Evolutionary conservation across 2,329 filamentous ascomycete species (phyloP).

Genomic region (Clarireedia homoeocarpa): DNA sequence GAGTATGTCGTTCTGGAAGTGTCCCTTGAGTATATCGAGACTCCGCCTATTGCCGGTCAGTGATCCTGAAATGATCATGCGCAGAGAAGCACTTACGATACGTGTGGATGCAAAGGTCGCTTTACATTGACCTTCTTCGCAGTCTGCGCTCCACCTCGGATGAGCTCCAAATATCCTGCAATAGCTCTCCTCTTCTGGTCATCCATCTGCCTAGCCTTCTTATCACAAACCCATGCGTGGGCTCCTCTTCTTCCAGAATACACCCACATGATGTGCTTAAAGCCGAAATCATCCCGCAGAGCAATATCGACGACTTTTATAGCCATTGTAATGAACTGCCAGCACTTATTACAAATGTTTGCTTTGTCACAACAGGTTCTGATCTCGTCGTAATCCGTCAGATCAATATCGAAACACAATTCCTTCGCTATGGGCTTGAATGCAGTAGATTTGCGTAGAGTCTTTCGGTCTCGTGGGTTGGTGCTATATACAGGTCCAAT

Average conservation of each 20-base stretch:
- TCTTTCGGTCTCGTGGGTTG: conserved; percentile 90
- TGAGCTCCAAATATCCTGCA: conserved; percentile 80
- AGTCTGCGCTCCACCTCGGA: conserved; percentile 78
- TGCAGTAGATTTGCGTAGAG: conserved; percentile 66
- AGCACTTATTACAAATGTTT: conserved; percentile 90
- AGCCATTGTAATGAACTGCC: conserved; percentile 96
- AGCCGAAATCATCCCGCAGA: conserved; percentile 89
- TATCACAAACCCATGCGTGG: conserved; percentile 97
- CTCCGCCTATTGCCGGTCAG: conserved; percentile 52
- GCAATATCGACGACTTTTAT: conserved; percentile 88
- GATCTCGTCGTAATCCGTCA: conserved; percentile 97
- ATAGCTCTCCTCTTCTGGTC: conserved; percentile 80
- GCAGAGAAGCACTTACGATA: conserved; percentile 46
- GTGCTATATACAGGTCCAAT: conserved; percentile 95
- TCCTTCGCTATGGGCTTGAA: conserved; percentile 90
- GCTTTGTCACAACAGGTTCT: conserved; percentile 91
- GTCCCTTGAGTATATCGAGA: conserved; percentile 71
- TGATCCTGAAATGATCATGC: neutral
- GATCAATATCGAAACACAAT: conserved; percentile 97
- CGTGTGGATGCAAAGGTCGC: conserved; percentile 82
- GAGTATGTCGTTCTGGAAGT: conserved; percentile 80
- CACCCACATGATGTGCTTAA: conserved; percentile 95
- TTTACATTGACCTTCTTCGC: conserved; percentile 81
- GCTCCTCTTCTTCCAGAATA: conserved; percentile 95
- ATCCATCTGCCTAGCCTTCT: conserved; percentile 73